Evolutionary conservation across 768 basidiomycete genomes (phyloP).

Genomic region (Leccinellum luteum): DNA sequence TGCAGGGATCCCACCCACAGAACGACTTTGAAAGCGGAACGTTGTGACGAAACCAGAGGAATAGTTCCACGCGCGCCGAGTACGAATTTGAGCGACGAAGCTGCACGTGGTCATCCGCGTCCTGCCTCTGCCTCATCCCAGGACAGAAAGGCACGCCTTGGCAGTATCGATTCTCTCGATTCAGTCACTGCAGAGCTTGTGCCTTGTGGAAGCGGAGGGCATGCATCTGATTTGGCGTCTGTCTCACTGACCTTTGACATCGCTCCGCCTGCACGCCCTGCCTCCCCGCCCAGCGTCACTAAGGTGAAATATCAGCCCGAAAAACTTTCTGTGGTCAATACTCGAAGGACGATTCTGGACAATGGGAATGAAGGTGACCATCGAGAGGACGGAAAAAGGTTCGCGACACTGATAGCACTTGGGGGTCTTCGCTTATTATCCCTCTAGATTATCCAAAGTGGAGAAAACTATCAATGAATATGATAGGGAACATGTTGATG

Average conservation of each 20-base stretch:
- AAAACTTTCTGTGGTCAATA: neutral
- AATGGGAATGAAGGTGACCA: neutral
- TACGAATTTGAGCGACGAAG: neutral
- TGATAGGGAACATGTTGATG: neutral
- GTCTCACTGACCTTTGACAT: neutral
- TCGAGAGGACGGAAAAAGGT: neutral
- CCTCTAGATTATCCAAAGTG: neutral
- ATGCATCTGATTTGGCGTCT: neutral
- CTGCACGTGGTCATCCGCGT: neutral
- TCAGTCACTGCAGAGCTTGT: neutral
- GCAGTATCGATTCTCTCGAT: neutral
- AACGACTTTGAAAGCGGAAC: neutral
- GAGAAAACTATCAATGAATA: neutral
- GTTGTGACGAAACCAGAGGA: neutral
- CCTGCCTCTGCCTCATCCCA: neutral
- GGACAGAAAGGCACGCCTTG: neutral
- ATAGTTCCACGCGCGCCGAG: neutral
- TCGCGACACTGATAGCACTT: neutral
- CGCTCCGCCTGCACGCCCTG: neutral
- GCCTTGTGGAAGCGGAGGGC: neutral
- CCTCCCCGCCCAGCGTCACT: neutral
- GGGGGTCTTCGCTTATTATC: neutral
- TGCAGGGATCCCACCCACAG: neutral
- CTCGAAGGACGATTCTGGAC: neutral
- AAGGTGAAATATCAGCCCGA: neutral